These are phyloP conservation scores for Erodium moschatum DNA, from an alignment of 441 rosid genomes.

Conservation along the genomic window DNA sequence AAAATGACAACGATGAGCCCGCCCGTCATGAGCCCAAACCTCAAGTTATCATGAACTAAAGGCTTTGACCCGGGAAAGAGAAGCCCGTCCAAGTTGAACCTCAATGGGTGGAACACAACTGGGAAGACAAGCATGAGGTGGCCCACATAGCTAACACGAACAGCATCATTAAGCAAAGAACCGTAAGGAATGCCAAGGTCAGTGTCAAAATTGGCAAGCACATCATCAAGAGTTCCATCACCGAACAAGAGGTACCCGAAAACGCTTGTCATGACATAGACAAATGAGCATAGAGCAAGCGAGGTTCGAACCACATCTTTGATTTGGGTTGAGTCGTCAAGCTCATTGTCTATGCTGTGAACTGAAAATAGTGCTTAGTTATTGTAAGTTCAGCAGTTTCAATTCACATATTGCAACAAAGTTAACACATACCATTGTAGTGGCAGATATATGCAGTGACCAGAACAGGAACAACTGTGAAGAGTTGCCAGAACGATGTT, in stretches of 20 bases:
- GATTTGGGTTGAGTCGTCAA: slow-evolving; percentile 63
- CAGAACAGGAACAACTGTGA: slow-evolving; percentile 22
- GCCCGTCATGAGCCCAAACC: slow-evolving; percentile 57
- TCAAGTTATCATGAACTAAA: slow-evolving; percentile 45
- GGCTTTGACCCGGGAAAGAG: slow-evolving; percentile 68
- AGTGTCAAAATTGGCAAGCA: slow-evolving; percentile 85
- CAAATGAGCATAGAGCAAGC: slow-evolving; percentile 72
- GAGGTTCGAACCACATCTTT: slow-evolving; percentile 68
- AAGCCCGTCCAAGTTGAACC: slow-evolving; percentile 86
- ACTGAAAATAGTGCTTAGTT: slow-evolving; percentile 40
- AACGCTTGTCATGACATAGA: slow-evolving; percentile 73
- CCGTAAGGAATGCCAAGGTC: slow-evolving; percentile 80
- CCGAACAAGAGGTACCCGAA: slow-evolving; percentile 92
- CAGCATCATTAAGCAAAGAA: slow-evolving; percentile 69
- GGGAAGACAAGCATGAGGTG: slow-evolving; percentile 99
- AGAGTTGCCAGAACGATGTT: slow-evolving; percentile 23
- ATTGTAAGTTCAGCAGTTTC: neutral
- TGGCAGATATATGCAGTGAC: slow-evolving; percentile 27
- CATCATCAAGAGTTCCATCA: slow-evolving; percentile 77
- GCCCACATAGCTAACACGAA: slow-evolving; percentile 83
- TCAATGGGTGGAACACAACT: slow-evolving; percentile 69
- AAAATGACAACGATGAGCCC: slow-evolving; percentile 56
- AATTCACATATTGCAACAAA: neutral
- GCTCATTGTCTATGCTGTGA: slow-evolving; percentile 92
- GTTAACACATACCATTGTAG: slow-evolving; percentile 22